These are phyloP conservation scores for Boletus barrowsii DNA, from an alignment of 768 basidiomycete species.

Conservation along the genomic window DNA sequence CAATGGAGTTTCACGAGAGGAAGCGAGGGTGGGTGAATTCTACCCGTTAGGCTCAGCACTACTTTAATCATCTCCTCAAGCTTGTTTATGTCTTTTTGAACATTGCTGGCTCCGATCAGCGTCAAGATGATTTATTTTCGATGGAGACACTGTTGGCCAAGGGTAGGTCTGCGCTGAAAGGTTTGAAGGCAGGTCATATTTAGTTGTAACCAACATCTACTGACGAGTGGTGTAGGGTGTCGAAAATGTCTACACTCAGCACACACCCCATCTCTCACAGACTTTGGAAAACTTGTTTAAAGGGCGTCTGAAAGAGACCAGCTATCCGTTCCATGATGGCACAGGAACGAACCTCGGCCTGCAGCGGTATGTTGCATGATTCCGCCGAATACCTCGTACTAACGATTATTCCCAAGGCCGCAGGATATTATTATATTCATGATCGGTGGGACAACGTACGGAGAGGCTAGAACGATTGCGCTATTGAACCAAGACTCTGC, in stretches of 20 bases:
- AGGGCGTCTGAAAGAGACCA: constrained; percentile 81
- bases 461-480: constrained; percentile 84
- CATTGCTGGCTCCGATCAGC: constrained; percentile 90
- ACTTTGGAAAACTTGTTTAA: constrained; percentile 88
- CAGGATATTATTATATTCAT: constrained; percentile 97
- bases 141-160: constrained; percentile 93
- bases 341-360: constrained; percentile 64
- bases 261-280: constrained; percentile 88
- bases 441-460: constrained; percentile 95
- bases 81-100: constrained; percentile 92
- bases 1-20: constrained; percentile 74
- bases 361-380: constrained; percentile 50
- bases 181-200: constrained; percentile 69
- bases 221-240: constrained; percentile 63
- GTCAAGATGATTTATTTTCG: constrained; percentile 96
- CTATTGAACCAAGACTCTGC: constrained; percentile 81
- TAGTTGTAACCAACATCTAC: neutral
- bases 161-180: constrained; percentile 92
- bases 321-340: constrained; percentile 85
- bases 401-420: constrained; percentile 48
- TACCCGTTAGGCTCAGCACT: constrained; percentile 5
- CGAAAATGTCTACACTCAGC: constrained; percentile 98
- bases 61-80: constrained; percentile 38
- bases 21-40: constrained; percentile 52
- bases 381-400: neutral